phyloP scores from a whole-genome alignment of 768 basidiomycete genomes.

The Calocera viscosa region DNA sequence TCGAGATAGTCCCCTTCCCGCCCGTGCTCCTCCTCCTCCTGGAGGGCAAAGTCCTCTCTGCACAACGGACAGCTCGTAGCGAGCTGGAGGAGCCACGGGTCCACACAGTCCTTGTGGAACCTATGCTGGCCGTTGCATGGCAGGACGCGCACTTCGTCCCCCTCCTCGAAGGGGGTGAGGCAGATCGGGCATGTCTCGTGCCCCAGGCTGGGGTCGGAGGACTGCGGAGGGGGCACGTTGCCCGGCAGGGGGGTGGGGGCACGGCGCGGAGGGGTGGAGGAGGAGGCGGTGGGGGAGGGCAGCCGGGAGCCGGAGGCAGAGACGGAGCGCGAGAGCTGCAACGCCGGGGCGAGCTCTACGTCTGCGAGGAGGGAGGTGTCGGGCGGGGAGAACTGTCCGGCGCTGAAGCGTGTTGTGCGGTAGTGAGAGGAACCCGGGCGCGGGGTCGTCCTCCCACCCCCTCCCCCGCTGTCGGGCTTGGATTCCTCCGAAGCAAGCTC shows the following conservation, averaged over 20 bases:
- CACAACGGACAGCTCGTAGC: conserved; percentile 88
- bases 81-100: conserved; percentile 83
- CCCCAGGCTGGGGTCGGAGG: conserved; percentile 31
- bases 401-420: background rate
- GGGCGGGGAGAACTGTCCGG: background rate
- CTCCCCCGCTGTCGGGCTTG: background rate
- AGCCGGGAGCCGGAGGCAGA: background rate
- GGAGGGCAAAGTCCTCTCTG: conserved; percentile 41
- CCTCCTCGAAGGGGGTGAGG: conserved; percentile 85
- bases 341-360: background rate
- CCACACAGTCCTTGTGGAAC: conserved; percentile 84
- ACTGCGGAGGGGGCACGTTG: background rate
- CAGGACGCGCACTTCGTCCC: conserved; percentile 78
- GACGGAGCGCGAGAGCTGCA: background rate
- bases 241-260: background rate
- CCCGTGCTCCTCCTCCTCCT: background rate
- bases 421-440: background rate
- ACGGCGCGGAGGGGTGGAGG: background rate
- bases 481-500: background rate
- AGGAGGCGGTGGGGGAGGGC: background rate
- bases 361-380: conserved; percentile 9
- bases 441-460: conserved; percentile 11
- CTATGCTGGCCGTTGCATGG: conserved; percentile 85
- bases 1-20: background rate
- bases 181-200: conserved; percentile 90